A percentile compares a stretch with the other conserved stretches of the same genome.
Evolutionary conservation across 305 asterid species (phyloP).

Genomic region (Fraxinus velutina): DNA sequence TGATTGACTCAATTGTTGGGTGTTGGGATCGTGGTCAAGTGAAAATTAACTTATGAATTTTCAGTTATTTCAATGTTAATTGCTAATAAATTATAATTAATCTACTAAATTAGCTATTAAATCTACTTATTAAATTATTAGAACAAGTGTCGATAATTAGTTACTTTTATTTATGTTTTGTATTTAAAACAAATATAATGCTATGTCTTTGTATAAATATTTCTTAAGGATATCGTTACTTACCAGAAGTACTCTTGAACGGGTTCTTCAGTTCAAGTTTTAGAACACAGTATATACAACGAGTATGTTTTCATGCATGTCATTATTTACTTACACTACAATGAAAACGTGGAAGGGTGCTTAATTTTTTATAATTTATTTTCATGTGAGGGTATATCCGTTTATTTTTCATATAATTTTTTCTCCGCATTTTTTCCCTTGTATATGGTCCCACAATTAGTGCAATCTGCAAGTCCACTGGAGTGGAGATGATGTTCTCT

Average conservation of each 20-base stretch:
- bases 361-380: no score
- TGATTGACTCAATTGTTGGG: not conserved
- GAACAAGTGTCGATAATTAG: not conserved
- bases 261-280: not conserved
- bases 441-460: not conserved
- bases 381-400: not conserved
- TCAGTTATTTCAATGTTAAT: no score
- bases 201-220: not conserved
- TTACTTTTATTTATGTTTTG: not conserved
- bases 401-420: no score
- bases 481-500: no score
- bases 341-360: not conserved
- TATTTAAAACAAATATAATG: not conserved
- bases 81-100: no score
- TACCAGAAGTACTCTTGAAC: not conserved
- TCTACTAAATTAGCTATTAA: not conserved
- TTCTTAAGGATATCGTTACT: not conserved
- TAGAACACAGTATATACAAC: not conserved
- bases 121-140: not conserved
- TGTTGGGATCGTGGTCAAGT: not conserved
- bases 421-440: not conserved
- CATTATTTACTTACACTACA: not conserved
- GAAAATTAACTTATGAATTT: not conserved
- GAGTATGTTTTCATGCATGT: not conserved
- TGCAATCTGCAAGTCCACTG: not conserved